Percentiles rank a stretch among this genome's conserved stretches.
These are phyloP conservation scores for Irpex rosettiformis DNA, from an alignment of 1,284 basidiomycete species.

Conservation along the genomic window DNA sequence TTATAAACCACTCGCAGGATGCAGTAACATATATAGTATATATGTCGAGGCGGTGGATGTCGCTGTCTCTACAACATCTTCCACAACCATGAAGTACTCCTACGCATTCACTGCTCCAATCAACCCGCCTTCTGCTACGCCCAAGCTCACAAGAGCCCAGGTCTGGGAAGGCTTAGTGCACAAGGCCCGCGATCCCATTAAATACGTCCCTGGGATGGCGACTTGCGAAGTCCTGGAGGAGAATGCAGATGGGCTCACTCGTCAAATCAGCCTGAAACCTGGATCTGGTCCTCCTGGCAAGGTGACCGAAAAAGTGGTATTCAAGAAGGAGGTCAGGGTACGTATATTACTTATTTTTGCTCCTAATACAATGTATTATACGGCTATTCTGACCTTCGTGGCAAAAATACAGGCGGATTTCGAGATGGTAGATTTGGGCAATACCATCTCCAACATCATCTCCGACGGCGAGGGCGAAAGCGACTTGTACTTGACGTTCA, in stretches of 20 bases:
- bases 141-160: constrained; percentile 10
- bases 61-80: not conserved
- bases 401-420: constrained; percentile 5
- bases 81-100: constrained; percentile 9
- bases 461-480: constrained; percentile 8
- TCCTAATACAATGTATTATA: no score
- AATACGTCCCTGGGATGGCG: constrained; percentile 7
- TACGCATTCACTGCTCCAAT: constrained; percentile 8
- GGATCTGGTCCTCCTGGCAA: constrained; percentile 11
- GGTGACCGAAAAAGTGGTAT: constrained; percentile 11
- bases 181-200: constrained; percentile 11
- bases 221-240: constrained; percentile 11
- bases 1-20: no score
- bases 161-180: constrained; percentile 11
- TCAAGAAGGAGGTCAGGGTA: constrained; percentile 4
- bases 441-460: constrained; percentile 10
- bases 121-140: constrained; percentile 8
- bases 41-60: no score
- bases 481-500: constrained; percentile 11
- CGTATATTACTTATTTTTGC: no score
- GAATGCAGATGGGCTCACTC: constrained; percentile 7
- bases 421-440: constrained; percentile 4
- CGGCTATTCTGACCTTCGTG: not conserved
- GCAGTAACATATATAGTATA: no score
- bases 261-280: constrained; percentile 10